Evolutionary conservation across 441 rosid genomes (phyloP).

Genomic region (Pelargonium fulgidum): DNA sequence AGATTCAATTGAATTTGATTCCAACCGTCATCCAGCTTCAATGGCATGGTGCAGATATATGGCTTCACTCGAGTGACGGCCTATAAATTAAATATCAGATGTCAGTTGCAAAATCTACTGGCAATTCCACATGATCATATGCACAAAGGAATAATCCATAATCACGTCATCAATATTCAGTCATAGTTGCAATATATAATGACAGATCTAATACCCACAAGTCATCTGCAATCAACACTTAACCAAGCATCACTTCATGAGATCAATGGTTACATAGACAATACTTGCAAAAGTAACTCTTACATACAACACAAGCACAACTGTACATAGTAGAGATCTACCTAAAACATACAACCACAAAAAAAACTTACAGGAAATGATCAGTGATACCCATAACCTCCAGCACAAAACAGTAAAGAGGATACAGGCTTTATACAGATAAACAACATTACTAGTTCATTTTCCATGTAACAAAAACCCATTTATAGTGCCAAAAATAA

Average conservation of each 20-base stretch:
- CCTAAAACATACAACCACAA: not conserved
- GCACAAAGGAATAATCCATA: not conserved
- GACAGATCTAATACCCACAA: not conserved
- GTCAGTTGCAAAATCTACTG: not conserved
- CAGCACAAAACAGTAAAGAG: not conserved
- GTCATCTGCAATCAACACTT: not conserved
- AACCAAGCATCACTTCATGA: not conserved
- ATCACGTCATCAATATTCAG: not conserved
- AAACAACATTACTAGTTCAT: not conserved
- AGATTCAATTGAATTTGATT: conserved; percentile 91
- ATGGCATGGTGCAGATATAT: conserved; percentile 88
- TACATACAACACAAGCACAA: not conserved
- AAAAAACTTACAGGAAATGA: not conserved
- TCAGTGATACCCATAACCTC: not conserved
- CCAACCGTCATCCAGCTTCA: conserved; percentile 96
- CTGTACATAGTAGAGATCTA: not conserved
- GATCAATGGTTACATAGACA: not conserved
- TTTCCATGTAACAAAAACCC: not conserved
- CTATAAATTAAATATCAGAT: conserved; percentile 29
- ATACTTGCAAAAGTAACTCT: not conserved
- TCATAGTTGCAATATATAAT: not conserved
- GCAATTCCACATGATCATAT: not conserved
- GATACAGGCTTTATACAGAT: not conserved
- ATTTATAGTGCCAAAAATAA: not conserved
- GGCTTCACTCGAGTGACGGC: conserved; percentile 92